Conservation (phyloP, 306 rosid genomes). For the Betula pendula region DNA sequence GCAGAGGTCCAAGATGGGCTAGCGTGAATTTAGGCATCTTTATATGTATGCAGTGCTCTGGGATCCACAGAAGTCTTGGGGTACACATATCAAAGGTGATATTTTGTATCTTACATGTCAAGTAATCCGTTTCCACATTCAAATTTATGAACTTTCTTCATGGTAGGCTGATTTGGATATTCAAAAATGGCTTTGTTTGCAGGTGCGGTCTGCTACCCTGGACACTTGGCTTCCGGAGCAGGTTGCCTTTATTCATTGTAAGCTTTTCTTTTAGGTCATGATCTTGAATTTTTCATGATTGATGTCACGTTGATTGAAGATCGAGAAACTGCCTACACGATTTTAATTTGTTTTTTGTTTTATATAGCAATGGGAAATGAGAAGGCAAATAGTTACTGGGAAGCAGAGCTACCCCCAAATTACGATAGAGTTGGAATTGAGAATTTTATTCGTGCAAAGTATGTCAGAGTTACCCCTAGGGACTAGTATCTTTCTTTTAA, state of each 20-base stretch:
- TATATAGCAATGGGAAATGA: constrained; percentile 97
- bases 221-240: constrained; percentile 99
- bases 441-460: constrained; percentile 99
- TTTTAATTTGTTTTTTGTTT: constrained; percentile 34
- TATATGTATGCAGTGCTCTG: constrained; percentile 98
- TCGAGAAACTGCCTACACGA: constrained; percentile 23
- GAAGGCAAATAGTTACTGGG: constrained; percentile 91
- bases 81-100: constrained; percentile 96
- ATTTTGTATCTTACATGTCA: neutral
- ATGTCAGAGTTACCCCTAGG: constrained; percentile 43
- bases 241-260: constrained; percentile 95
- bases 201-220: constrained; percentile 98
- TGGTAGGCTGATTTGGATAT: constrained; percentile 11
- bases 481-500: constrained; percentile 24
- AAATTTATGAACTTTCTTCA: neutral
- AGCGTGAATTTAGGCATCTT: constrained; percentile 98
- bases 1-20: constrained; percentile 99
- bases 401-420: constrained; percentile 96
- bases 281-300: constrained; percentile 21
- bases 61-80: constrained; percentile 97
- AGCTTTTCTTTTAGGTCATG: constrained; percentile 29
- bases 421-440: constrained; percentile 99
- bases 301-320: constrained; percentile 19
- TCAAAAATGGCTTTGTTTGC: constrained; percentile 36
- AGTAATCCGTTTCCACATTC: neutral